Base-by-base conservation (phyloP, 129 eudicot species). In the Pulicaria dysenterica region DNA sequence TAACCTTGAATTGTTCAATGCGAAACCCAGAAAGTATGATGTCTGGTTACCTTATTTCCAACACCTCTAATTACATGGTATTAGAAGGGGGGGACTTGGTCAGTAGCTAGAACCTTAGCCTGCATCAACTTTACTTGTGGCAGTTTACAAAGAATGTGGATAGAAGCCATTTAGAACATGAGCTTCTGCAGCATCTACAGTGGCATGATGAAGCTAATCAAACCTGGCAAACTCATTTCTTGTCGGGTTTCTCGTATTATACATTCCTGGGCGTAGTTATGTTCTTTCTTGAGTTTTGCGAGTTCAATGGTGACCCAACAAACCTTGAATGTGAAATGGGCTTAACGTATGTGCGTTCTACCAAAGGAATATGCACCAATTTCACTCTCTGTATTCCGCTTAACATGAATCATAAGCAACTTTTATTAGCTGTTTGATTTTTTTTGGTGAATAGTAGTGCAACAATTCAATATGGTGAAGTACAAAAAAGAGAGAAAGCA, bases 301-400 rank as follows among this genome's bases (percentile, higher is more conserved):
- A 47, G 75, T 77, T 36, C 50, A 31, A 24, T 14, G 38, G 44
- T 43, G 51, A 56, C 67, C 49, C 19, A 2, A 55, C 12, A 38
- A 31, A 76, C 5, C 47, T 37, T 34, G 16, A 11, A 76, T 12
- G 17, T 19, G 50, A 61, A 51, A 61, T 1, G 12, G 66, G 72
- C 9, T 87, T 73, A 94, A 67, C 99, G 93, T 64, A 94, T 94
- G 55, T 80, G 87, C 37, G 97, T 84, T 86, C 99, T 94, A 46
- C 98, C 96, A 48, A 79, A 69, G 13, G 89, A 93, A 5, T 90
- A 88, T 67, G 95, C 85, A 57, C 96, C 95, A 38, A 90, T 82
- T 75, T 85, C 87, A 44, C 96, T 90, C 63, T 80, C 91, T 0
- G 89, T 87, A 75, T 86, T 90, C 97, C 90, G 93, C 82, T 81